Conservation (phyloP, 2,329 filamentous ascomycete genomes). For the Aspergillus sp. region DNA sequence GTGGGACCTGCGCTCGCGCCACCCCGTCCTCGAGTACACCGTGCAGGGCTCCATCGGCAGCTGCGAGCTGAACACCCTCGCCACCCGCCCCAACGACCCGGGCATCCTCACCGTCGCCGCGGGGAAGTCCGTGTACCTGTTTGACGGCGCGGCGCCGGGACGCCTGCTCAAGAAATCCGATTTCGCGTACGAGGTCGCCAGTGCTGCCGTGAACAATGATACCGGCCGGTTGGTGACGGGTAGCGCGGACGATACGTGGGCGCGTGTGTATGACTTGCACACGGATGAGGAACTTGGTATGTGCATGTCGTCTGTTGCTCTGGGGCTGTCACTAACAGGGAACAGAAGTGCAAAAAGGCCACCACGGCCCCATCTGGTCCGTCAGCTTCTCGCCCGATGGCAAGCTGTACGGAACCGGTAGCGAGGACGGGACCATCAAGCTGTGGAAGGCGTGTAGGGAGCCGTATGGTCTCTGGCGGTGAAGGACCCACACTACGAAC, state of each 20-base stretch:
- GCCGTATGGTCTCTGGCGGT: constrained; percentile 66
- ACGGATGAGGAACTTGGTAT: constrained; percentile 73
- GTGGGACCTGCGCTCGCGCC: constrained; percentile 81
- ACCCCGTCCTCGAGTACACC: constrained; percentile 71
- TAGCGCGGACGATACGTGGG: constrained; percentile 91
- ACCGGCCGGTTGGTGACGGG: constrained; percentile 85
- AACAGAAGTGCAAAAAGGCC: constrained; percentile 87
- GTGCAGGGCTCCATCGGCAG: constrained; percentile 86
- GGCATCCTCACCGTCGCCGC: constrained; percentile 86
- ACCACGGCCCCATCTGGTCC: constrained; percentile 97
- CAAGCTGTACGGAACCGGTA: constrained; percentile 92
- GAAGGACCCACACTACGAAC: neutral
- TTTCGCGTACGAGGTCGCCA: constrained; percentile 82
- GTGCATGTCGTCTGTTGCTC: neutral
- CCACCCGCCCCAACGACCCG: constrained; percentile 59
- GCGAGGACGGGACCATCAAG: constrained; percentile 97
- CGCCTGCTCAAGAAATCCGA: constrained; percentile 73
- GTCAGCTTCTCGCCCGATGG: constrained; percentile 92
- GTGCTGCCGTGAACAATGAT: constrained; percentile 80
- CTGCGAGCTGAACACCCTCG: constrained; percentile 79
- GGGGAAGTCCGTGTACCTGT: constrained; percentile 93
- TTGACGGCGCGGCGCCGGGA: constrained; percentile 71
- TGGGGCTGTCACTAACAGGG: neutral
- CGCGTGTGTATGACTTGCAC: constrained; percentile 89
- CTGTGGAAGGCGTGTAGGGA: constrained; percentile 70